Percentiles rank a stretch among this genome's conserved stretches.
phyloP scores from a whole-genome alignment of 2,329 filamentous ascomycete species.

The Pseudohalonectria lignicola region DNA sequence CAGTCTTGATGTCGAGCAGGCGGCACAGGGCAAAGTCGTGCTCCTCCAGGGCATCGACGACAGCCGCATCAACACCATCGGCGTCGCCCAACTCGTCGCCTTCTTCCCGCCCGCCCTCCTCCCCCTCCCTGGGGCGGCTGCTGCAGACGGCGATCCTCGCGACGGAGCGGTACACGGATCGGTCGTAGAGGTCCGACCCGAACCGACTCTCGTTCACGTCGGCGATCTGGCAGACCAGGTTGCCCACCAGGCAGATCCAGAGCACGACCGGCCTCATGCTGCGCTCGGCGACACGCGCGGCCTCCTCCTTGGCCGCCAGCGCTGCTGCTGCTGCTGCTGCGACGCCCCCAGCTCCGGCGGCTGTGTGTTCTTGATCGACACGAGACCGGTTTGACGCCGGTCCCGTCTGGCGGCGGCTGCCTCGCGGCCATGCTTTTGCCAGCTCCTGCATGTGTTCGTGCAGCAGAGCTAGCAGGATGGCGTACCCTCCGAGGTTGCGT shows the following conservation, averaged over 20 bases:
- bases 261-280: conserved; percentile 13
- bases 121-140: too few species aligned
- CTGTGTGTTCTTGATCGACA: too few species aligned
- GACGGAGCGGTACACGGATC: conserved; percentile 13
- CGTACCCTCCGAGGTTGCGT: conserved; percentile 18
- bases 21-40: conserved; percentile 12
- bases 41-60: conserved; percentile 9
- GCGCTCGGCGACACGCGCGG: conserved; percentile 3
- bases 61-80: conserved; percentile 4
- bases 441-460: conserved; percentile 11
- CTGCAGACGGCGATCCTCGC: conserved; percentile 7
- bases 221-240: conserved; percentile 13
- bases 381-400: too few species aligned
- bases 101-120: conserved; percentile 2
- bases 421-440: conserved; percentile 1
- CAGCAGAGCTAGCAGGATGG: conserved; percentile 16
- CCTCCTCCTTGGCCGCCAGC: not conserved
- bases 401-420: not conserved
- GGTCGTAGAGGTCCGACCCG: conserved; percentile 11
- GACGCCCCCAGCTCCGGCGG: too few species aligned
- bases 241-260: conserved; percentile 17
- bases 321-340: too few species aligned
- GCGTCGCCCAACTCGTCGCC: conserved; percentile 6
- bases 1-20: conserved; percentile 9
- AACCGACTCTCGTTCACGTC: conserved; percentile 13